Conservation (phyloP, 169 alveolate species). For the Ichthyophthirius multifiliis region DNA sequence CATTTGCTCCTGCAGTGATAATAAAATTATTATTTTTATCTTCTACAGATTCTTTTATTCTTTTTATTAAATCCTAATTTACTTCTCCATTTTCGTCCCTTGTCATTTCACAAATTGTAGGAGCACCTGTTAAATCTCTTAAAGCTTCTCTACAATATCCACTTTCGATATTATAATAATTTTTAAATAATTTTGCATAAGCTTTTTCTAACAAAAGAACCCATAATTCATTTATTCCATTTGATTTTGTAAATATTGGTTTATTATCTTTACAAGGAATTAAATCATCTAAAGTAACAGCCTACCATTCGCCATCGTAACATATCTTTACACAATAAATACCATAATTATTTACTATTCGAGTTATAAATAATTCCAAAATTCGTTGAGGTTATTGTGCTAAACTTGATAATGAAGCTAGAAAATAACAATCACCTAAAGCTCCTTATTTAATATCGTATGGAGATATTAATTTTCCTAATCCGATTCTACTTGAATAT, state of each 20-base stretch:
- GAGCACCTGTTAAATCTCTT: constrained; percentile 49
- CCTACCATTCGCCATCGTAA: constrained; percentile 57
- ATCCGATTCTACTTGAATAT: constrained; percentile 20
- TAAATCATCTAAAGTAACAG: constrained; percentile 57
- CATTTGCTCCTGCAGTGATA: not conserved
- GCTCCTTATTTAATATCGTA: constrained; percentile 63
- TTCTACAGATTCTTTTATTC: not conserved
- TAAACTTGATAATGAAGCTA: constrained; percentile 53
- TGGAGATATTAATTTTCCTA: constrained; percentile 42
- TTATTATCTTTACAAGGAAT: constrained; percentile 36
- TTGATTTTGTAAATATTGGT: constrained; percentile 37
- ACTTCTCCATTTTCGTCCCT: not conserved
- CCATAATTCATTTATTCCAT: constrained; percentile 44
- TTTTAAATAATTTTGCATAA: constrained; percentile 49
- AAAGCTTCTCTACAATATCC: constrained; percentile 40
- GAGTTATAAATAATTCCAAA: constrained; percentile 47
- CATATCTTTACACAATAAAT: constrained; percentile 51
- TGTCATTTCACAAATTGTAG: constrained; percentile 4
- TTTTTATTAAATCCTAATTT: not conserved
- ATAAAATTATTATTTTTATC: not conserved
- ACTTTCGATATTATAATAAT: constrained; percentile 28
- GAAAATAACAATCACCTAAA: constrained; percentile 64
- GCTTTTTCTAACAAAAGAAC: constrained; percentile 50
- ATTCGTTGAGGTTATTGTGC: constrained; percentile 57
- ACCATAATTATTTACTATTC: constrained; percentile 45